These are phyloP conservation scores for Trichosporon ovoides DNA, from an alignment of 1,284 basidiomycete genomes.

Conservation along the genomic window DNA sequence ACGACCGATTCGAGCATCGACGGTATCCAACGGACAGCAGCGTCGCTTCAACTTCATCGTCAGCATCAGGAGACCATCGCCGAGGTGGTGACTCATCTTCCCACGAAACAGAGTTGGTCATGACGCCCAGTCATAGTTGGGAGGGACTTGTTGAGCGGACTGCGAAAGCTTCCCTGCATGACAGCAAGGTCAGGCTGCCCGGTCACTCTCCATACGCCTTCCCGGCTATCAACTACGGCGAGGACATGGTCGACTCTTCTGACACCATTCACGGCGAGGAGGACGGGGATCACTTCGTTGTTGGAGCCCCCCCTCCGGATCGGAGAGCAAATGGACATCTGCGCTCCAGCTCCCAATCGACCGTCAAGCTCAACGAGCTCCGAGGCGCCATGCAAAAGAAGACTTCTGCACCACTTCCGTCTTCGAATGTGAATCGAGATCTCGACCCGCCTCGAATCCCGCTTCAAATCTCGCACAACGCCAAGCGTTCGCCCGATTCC, in stretches of 20 bases:
- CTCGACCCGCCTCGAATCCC: conserved; percentile 11
- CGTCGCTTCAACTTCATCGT: conserved; percentile 36
- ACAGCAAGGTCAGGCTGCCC: not conserved
- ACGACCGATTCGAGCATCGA: conserved; percentile 19
- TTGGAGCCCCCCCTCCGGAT: not conserved
- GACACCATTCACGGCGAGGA: conserved; percentile 36
- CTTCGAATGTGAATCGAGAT: not conserved
- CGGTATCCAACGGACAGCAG: conserved; percentile 34
- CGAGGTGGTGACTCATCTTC: conserved; percentile 23
- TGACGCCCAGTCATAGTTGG: conserved; percentile 45
- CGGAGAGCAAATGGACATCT: not conserved
- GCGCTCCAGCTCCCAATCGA: conserved; percentile 21
- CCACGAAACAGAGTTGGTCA: conserved; percentile 37
- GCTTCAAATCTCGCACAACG: not conserved
- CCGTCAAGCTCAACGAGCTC: conserved; percentile 4
- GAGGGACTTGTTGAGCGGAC: conserved; percentile 37
- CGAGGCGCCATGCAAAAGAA: not conserved
- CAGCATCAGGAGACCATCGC: conserved; percentile 8
- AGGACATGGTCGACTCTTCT: conserved; percentile 12
- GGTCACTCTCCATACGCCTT: conserved; percentile 8
- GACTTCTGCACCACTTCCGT: not conserved
- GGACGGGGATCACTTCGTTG: conserved; percentile 29
- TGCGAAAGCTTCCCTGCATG: not conserved
- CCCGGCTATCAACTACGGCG: conserved; percentile 5
- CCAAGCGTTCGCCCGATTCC: not conserved